Base-by-base conservation (phyloP, 2,329 filamentous ascomycete genomes). In the Epichloe brachyelytri region DNA sequence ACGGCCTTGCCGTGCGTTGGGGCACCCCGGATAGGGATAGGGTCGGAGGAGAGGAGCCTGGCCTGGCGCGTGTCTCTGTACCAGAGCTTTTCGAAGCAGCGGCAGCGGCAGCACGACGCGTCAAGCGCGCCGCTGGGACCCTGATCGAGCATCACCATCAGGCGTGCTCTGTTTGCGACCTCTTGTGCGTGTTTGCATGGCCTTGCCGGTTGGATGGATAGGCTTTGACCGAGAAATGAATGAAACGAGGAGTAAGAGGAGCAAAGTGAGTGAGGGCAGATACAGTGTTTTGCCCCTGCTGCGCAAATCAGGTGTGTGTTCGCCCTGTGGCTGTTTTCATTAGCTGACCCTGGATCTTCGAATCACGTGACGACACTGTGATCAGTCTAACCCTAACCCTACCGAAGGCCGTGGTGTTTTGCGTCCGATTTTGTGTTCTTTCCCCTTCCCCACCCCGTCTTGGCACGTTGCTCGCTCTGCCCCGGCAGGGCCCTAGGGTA, bases 361-460 rank as follows among this genome's bases (percentile, higher is more conserved):
- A 41, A 15, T 40, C 43, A 51, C 37, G 44, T 46, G 44, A 37
- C 5, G 6, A 1, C 2, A 6, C 5, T 8, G 26, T 5, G 14
- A 47, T 36, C 26, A 46, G 33, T 37, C 41, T 48, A 34, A 52
- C 50, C 50, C 50, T 49, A 49, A 47, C 46, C 46, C 36, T 14
- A 12, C 40, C 8, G 3, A 30, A 30, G 26, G 3, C 26, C 26
- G 8, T 30, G 26, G 26, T 30, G 26, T 30, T 30, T 30, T 30
- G 26, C 10, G 8, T 30, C 26, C 6, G 6, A 26, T 26, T 30
- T 30, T 48, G 17, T 48, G 33, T 48, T 48, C 12, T 14, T 38
- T 3, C 19, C 14, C 37, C 20, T 5, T 8, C 17, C 12, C 37
- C 14, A 0, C 15, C 19, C 17, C 40, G 30, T 46, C 17, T 12